Evolutionary conservation across 2,329 filamentous ascomycete genomes (phyloP), one percentile per base, ranked within the genome.

Genomic region (Eutypa lata): DNA sequence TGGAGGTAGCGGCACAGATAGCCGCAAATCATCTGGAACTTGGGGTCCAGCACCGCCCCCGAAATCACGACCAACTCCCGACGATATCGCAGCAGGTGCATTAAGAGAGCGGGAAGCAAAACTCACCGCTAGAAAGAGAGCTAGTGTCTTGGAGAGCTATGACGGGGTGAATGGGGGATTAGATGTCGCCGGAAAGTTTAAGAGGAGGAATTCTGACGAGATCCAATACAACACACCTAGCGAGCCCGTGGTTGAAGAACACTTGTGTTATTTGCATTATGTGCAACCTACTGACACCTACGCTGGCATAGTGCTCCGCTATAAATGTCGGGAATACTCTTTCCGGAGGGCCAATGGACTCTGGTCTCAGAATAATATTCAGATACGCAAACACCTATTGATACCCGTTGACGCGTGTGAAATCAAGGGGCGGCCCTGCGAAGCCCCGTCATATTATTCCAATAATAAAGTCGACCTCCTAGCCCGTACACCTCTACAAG

Each of bases 311-410:
- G 88, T 94, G 49, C 86, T 99, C 59, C 89, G 87, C 62, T 99
- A 95, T 71, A 88, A 90, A 62, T 97, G 93, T 68, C 84, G 89
- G 57, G 86, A 91, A 52, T 88, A 92, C 47, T 81, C 88, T 2
- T 86, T 99, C 59, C 82, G 90, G 53, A 94, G 90, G 68, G 86
- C 91, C 38, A 99, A 99, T 68, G 85, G 94, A 11, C 85, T 99
- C 65, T 99, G 94, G 94, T 90, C 91, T 7, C 90, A 91, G 58
- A 94, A 97, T 67, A 91, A 85, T 57, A 88, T 97, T 35, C 93
- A 97, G 68, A 84, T 86, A 47, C 86, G 92, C 54, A 90, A 90
- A 64, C 87, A 84, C 58, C 80, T 99, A 16, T 80, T 92, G 8
- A 75, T 99, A 49, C 94, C 94, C 0, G 90, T 97, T 4, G 92